Percentiles rank a stretch among this genome's conserved stretches.
Conservation (phyloP, 345 rosid genomes). For the Gossypium rotundifolium region DNA sequence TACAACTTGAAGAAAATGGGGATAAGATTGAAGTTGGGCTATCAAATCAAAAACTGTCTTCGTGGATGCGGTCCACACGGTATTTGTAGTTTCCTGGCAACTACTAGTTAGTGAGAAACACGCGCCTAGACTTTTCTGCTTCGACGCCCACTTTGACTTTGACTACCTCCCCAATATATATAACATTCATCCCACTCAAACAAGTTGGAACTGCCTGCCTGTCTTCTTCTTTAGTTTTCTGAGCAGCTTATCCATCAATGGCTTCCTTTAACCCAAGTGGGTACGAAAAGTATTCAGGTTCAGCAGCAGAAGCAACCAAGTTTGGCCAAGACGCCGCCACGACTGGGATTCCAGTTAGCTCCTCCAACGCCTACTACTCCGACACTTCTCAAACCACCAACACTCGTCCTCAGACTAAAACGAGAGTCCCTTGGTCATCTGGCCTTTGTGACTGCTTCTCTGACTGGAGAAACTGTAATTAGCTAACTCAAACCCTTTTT, state of each 20-base stretch:
- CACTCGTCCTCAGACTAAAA: neutral
- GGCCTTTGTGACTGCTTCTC: constrained; percentile 18
- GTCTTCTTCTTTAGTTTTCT: neutral
- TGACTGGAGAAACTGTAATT: constrained; percentile 13
- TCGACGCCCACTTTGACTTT: neutral
- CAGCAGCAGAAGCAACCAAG: neutral
- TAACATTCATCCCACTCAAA: neutral
- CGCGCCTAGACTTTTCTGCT: neutral
- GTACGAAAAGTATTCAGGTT: neutral
- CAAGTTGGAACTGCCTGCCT: neutral
- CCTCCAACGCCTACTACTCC: neutral
- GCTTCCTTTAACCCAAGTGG: constrained; percentile 4
- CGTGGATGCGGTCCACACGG: neutral
- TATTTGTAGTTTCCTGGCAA: neutral
- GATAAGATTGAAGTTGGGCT: neutral
- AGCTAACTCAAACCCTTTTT: neutral
- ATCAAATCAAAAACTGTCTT: neutral
- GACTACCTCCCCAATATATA: neutral
- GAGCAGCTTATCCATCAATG: neutral
- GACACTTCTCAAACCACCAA: neutral
- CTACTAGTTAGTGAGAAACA: neutral
- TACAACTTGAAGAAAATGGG: neutral
- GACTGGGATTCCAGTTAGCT: constrained; percentile 12
- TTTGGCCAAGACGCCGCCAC: neutral
- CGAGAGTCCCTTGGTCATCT: constrained; percentile 10